phyloP scores from a whole-genome alignment of 768 basidiomycete species.

The Calocera cornea region DNA sequence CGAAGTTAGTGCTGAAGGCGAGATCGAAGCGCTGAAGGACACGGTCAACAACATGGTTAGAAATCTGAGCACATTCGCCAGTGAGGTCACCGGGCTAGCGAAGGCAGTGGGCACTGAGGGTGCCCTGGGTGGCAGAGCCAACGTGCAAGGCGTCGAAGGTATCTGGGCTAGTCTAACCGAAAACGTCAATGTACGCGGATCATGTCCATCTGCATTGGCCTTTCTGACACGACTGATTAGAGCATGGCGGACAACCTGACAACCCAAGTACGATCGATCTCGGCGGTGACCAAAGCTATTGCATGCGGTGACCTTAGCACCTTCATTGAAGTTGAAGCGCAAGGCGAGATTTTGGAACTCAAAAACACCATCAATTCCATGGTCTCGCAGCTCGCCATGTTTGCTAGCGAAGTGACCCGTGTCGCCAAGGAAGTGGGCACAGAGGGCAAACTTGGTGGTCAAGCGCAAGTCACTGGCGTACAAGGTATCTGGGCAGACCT shows the following conservation, averaged over 20 bases:
- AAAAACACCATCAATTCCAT: slow-evolving; percentile 99
- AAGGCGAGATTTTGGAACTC: slow-evolving; percentile 96
- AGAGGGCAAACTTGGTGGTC: slow-evolving; percentile 29
- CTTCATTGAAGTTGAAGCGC: slow-evolving; percentile 97
- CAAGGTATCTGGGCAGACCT: slow-evolving; percentile 35
- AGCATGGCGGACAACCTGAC: slow-evolving; percentile 94
- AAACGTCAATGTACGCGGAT: slow-evolving; percentile 66
- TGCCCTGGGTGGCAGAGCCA: slow-evolving; percentile 81
- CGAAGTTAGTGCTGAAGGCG: slow-evolving; percentile 34
- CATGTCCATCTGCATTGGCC: background rate
- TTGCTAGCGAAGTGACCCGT: slow-evolving; percentile 31
- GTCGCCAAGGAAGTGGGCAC: slow-evolving; percentile 28
- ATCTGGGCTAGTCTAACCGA: slow-evolving; percentile 66
- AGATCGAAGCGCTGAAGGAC: slow-evolving; percentile 34
- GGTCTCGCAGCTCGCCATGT: slow-evolving; percentile 72
- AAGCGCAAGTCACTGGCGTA: slow-evolving; percentile 32
- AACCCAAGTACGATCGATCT: slow-evolving; percentile 95
- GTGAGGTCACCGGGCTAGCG: slow-evolving; percentile 49
- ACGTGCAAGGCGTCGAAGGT: slow-evolving; percentile 86
- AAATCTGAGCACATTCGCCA: slow-evolving; percentile 29
- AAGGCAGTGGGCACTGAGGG: slow-evolving; percentile 97
- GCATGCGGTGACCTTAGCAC: slow-evolving; percentile 98
- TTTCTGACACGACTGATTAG: slow-evolving; percentile 33
- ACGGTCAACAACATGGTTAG: slow-evolving; percentile 38
- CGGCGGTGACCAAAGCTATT: slow-evolving; percentile 94